Conservation (phyloP, 345 rosid species). For the Crucihimalaya himalaica region DNA sequence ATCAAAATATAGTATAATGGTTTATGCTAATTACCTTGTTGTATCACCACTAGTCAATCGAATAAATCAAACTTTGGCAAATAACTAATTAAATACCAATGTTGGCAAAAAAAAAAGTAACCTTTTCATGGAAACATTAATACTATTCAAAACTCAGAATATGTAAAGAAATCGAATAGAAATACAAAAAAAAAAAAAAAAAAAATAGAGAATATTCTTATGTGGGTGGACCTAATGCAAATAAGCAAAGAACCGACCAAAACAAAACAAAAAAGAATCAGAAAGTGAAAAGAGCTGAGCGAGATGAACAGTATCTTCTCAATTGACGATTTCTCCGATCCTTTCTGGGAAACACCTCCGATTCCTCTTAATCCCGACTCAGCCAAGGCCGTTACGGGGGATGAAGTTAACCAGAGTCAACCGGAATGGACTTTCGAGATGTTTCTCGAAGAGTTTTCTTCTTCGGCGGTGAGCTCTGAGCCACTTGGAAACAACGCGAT, state of each 20-base stretch:
- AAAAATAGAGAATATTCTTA: constrained; percentile 16
- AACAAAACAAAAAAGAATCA: constrained; percentile 24
- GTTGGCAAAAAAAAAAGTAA: not conserved
- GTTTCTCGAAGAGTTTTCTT: constrained; percentile 55
- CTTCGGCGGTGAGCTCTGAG: constrained; percentile 40
- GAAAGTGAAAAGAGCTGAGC: constrained; percentile 10
- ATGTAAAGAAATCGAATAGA: not conserved
- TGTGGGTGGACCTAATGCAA: constrained; percentile 29
- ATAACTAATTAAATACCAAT: not conserved
- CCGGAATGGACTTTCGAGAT: constrained; percentile 74
- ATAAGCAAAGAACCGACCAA: constrained; percentile 11
- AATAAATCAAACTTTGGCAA: not conserved
- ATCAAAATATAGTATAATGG: not conserved
- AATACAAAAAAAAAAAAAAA: not conserved
- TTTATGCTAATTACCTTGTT: not conserved
- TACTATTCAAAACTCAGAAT: not conserved
- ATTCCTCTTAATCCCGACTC: constrained; percentile 35
- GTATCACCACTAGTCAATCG: not conserved
- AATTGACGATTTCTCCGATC: constrained; percentile 70
- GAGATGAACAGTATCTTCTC: constrained; percentile 56
- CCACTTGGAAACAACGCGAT: constrained; percentile 41
- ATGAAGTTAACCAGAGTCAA: constrained; percentile 47
- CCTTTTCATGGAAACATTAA: not conserved
- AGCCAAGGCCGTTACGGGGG: constrained; percentile 7
- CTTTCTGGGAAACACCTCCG: constrained; percentile 56